Evolutionary conservation across 176 grass and related monocot species (phyloP).

Genomic region (Dendrocalamus sinicus): DNA sequence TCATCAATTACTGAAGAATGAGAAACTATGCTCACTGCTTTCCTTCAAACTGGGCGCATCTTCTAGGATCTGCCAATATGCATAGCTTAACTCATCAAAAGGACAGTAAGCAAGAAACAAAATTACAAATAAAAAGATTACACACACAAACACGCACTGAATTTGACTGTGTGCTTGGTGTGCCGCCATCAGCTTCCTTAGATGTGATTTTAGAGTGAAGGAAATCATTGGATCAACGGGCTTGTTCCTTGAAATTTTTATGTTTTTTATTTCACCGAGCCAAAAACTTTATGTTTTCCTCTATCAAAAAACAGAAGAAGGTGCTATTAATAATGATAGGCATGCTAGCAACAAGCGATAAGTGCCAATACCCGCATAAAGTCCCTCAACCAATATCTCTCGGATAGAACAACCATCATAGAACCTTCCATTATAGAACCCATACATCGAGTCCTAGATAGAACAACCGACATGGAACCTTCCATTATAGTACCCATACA

Average conservation of each 20-base stretch:
- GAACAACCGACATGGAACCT: too few relatives aligned
- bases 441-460: constrained; percentile 62
- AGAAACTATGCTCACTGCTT: too few relatives aligned
- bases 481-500: too few relatives aligned
- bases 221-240: neutral
- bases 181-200: neutral
- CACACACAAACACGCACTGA: too few relatives aligned
- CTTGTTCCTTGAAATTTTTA: neutral
- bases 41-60: too few relatives aligned
- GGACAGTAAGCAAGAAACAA: too few relatives aligned
- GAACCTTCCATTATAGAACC: constrained; percentile 89
- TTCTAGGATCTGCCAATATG: too few relatives aligned
- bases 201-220: neutral
- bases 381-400: constrained; percentile 64
- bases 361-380: constrained; percentile 77
- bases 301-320: neutral
- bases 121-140: too few relatives aligned
- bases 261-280: neutral
- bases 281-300: neutral
- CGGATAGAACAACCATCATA: constrained; percentile 88
- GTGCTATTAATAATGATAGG: constrained; percentile 17
- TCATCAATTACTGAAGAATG: too few relatives aligned
- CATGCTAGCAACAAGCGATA: constrained; percentile 16
- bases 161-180: too few relatives aligned
- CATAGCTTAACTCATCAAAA: too few relatives aligned